These are phyloP conservation scores for Rosa hybrid DNA, from an alignment of 331 rosid genomes.

Conservation along the genomic window DNA sequence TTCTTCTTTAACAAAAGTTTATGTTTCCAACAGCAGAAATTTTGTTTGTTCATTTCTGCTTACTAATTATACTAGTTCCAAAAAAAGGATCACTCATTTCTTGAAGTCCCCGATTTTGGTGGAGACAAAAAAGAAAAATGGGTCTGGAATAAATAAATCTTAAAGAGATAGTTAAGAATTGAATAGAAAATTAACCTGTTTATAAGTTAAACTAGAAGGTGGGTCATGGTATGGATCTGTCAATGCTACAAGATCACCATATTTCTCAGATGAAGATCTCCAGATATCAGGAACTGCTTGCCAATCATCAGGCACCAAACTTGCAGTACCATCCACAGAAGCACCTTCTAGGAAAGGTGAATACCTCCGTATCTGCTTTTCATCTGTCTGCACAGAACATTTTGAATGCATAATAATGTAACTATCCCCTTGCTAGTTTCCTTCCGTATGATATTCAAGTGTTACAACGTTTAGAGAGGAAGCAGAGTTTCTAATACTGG, in stretches of 20 bases:
- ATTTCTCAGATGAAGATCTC: constrained; percentile 82
- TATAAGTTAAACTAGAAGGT: constrained; percentile 78
- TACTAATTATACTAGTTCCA: neutral
- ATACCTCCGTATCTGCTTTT: constrained; percentile 50
- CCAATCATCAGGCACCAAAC: constrained; percentile 61
- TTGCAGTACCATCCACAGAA: constrained; percentile 37
- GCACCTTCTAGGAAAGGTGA: constrained; percentile 79
- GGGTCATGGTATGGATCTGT: constrained; percentile 86
- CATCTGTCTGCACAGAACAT: constrained; percentile 48
- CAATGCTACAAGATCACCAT: constrained; percentile 73
- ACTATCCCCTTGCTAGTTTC: neutral
- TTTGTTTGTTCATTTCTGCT: neutral
- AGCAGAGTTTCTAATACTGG: neutral
- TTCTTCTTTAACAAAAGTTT: neutral
- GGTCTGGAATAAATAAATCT: neutral
- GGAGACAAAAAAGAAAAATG: neutral
- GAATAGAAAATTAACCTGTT: constrained; percentile 49
- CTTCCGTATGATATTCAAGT: neutral
- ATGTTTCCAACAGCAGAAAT: neutral
- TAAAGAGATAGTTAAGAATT: neutral
- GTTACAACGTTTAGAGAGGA: neutral
- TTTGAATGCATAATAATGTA: neutral
- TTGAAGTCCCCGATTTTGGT: neutral
- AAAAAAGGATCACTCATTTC: neutral
- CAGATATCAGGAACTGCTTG: constrained; percentile 94